Base-by-base conservation (phyloP, 2,329 filamentous ascomycete genomes). In the Clarireedia monteithiana region DNA sequence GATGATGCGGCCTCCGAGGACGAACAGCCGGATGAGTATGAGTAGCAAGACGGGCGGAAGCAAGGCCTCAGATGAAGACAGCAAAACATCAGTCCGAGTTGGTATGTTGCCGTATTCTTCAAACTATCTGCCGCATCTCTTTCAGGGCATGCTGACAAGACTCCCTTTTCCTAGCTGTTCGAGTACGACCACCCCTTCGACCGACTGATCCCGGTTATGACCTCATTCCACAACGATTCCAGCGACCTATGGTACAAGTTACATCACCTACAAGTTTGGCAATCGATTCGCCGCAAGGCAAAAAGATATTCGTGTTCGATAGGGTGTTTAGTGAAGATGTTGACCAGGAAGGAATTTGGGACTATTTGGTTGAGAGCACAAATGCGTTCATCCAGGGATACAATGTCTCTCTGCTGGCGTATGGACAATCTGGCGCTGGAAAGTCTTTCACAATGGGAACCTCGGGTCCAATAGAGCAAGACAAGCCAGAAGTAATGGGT, bases 381-480 rank as follows among this genome's bases (percentile, higher is more conserved):
- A 83, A 79, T 64, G 89, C 91, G 2, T 99, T 99, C 65, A 77
- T 94, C 1, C 90, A 96, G 69, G 94, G 94, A 54, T 99, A 97
- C 80, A 99, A 99, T 82, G 94, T 99, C 57, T 99, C 94, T 3
- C 83, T 99, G 50, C 77, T 99, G 65, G 94, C 94, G 48, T 99
- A 99, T 68, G 94, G 94, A 63, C 94, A 99, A 75, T 99, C 94
- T 27, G 94, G 94, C 56, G 91, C 94, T 10, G 94, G 94, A 64
- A 99, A 99, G 74, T 97, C 92, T 2, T 97, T 95, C 70, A 99
- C 94, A 0, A 99, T 99, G 94, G 94, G 94, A 56, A 99, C 94
- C 0, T 91, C 92, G 0, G 91, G 91, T 4, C 89, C 91, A 2
- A 72, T 72, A 23, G 91, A 96, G 66, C 87, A 95, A 67, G 78